Evolutionary conservation across 345 rosid species (phyloP).

Genomic region (Acer yangbiense): DNA sequence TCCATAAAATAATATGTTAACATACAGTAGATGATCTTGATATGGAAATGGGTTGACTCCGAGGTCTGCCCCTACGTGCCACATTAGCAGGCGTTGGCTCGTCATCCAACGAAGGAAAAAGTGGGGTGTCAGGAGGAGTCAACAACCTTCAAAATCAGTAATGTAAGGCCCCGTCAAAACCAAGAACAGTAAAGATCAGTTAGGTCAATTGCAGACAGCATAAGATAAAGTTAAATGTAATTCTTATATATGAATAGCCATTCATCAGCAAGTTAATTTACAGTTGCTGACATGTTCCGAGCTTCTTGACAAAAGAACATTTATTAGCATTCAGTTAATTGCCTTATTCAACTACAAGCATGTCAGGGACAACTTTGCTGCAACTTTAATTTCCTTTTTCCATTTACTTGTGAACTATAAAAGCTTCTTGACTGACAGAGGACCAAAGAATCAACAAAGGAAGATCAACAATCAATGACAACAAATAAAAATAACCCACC

Average conservation of each 20-base stretch:
- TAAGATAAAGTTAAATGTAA: slow-evolving; percentile 3
- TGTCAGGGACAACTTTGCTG: background rate
- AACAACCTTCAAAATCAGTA: slow-evolving; percentile 70
- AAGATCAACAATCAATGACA: slow-evolving; percentile 1
- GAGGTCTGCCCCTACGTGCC: slow-evolving; percentile 78
- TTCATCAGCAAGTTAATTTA: background rate
- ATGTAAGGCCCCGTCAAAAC: slow-evolving; percentile 33
- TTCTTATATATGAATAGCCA: background rate
- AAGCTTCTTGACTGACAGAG: slow-evolving; percentile 3
- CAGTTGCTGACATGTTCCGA: background rate
- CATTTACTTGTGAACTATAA: slow-evolving; percentile 14
- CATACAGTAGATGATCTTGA: slow-evolving; percentile 94
- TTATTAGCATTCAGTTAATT: background rate
- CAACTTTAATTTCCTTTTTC: slow-evolving; percentile 2
- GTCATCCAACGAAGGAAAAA: slow-evolving; percentile 91
- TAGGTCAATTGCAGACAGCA: background rate
- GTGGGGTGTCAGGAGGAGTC: slow-evolving; percentile 99
- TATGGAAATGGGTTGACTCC: slow-evolving; percentile 85
- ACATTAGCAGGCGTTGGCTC: slow-evolving; percentile 60
- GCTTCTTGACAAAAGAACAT: background rate
- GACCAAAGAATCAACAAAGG: background rate
- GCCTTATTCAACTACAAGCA: background rate
- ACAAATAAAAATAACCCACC: slow-evolving; percentile 53
- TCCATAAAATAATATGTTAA: slow-evolving; percentile 21
- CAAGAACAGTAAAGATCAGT: slow-evolving; percentile 13